Evolutionary conservation across 192 early-diverging fungal species (phyloP), one percentile per base, ranked within the genome.

Genomic region (Paraglomus brasilianum): DNA sequence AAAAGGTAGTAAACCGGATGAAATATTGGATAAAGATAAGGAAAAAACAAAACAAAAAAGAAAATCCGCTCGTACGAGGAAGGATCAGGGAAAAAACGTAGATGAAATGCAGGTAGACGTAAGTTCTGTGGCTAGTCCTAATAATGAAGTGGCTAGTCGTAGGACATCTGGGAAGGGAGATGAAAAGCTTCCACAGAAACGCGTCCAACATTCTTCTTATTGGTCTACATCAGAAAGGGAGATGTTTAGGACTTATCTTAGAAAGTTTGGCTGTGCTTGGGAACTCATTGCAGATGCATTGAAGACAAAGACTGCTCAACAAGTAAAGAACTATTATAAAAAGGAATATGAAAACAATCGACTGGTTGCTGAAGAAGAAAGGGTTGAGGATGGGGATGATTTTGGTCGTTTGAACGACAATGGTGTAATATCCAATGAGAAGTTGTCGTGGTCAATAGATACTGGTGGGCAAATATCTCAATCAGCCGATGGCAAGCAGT

Each of bases 301-400:
- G 58, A 86, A 87, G 5, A 87, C 89, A 4, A 93, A 94, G 74
- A 90, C 90, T 2, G 86, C 81, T 57, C 86, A 85, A 36, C 88
- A 94, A 71, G 93, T 92, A 64, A 81, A 85, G 43, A 89, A 91
- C 52, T 92, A 90, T 70, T 93, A 87, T 69, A 47, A 47, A 11
- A 47, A 47, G 15, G n/a, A n/a, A n/a, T n/a, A n/a, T n/a, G n/a
- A n/a, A n/a, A n/a, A n/a, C n/a, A n/a, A n/a, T n/a, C n/a, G n/a
- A n/a, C n/a, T n/a, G n/a, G 15, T 47, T 11, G 15, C 8, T 47
- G 46, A 47, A 47, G 46, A 47, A 47, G 8, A 8, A 15, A 15
- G 46, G 15, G 15, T 15, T 47, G 46, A 8, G 8, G 46, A 47
- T 47, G 15, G 15, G 15, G 15, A 47, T 47, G 46, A 15, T 21